Percentiles rank a stretch among this genome's conserved stretches.
phyloP scores from a whole-genome alignment of 2,329 filamentous ascomycete genomes.

The Paecilomyces formosus region DNA sequence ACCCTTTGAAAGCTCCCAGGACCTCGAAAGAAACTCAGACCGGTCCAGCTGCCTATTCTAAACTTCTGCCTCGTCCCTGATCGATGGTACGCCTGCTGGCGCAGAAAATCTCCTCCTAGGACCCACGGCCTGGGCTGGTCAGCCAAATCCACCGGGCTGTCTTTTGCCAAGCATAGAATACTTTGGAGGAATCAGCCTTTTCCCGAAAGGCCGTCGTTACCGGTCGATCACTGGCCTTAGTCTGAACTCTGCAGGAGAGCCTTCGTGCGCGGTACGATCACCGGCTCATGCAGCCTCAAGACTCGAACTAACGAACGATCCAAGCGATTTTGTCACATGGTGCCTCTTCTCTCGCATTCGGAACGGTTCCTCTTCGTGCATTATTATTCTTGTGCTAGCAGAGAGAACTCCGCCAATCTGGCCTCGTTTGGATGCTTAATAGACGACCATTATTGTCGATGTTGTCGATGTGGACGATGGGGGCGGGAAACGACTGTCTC shows the following conservation, averaged over 20 bases:
- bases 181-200: not conserved
- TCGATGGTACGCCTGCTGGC: not conserved
- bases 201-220: not conserved
- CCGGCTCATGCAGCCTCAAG: not conserved
- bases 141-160: not conserved
- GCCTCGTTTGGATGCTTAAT: not conserved
- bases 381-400: not conserved
- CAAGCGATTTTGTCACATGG: not conserved
- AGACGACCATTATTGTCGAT: not conserved
- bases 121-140: not conserved
- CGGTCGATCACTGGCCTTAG: constrained; percentile 1
- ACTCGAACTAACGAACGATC: not conserved
- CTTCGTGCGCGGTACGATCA: not conserved
- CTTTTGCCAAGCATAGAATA: not conserved
- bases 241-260: not conserved
- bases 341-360: not conserved
- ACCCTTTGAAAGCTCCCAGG: not conserved
- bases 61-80: not conserved
- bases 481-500: not conserved
- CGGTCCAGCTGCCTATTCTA: not conserved
- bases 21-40: not conserved
- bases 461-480: not conserved
- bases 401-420: not conserved
- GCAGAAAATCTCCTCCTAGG: not conserved
- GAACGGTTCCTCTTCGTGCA: not conserved